Evolutionary conservation across 176 grass and related monocot species (phyloP), one percentile per base, ranked within the genome.

Genomic region (Carex cristatella): DNA sequence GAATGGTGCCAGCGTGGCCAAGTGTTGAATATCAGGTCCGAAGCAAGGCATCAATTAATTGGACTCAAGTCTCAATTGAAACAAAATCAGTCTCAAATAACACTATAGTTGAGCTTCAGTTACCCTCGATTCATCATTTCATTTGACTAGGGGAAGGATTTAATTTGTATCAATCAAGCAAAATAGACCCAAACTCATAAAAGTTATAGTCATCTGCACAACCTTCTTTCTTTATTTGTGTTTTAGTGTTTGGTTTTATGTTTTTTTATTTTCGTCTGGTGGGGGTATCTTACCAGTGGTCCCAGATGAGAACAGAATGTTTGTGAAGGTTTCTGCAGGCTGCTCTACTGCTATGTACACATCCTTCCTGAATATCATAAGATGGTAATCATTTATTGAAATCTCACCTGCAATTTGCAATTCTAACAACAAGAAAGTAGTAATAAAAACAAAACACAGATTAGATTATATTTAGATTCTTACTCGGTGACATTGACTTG

Each of bases 291-390:
- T 85, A 92, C 96, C 96, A 89, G 95, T 98, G 59, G 96, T 98
- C 56, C 96, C 96, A 8, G 96, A 95, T 4, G 96, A 98, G 87
- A 98, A 98, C 16, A 98, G 57, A 75, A 98, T 88, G 83, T 98
- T 98, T 80, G 85, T 95, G 85, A 91, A 95, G 67, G 88, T 66
- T n/a, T 94, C 86, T 10, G 88, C 88, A 85, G 96, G 93, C 83
- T 94, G 89, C 40, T 94, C 87, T 9, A 91, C 83, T 86, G 91
- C 65, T 14, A 9, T 40, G 48, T 98, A 98, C 75, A 81, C 64
- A 88, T 84, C 86, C 28, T 27, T 69, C 85, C 96, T 98, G 84
- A 86, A 94, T 16, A 78, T 85, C 84, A 79, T 65, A 33, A 37
- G 5, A n/a, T 51, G 53, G 76, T 70, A 88, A 83, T 51, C 28